Evolutionary conservation across 192 early-diverging fungal species (phyloP), one percentile per base, ranked within the genome.

Genomic region (Linnemannia zychae): DNA sequence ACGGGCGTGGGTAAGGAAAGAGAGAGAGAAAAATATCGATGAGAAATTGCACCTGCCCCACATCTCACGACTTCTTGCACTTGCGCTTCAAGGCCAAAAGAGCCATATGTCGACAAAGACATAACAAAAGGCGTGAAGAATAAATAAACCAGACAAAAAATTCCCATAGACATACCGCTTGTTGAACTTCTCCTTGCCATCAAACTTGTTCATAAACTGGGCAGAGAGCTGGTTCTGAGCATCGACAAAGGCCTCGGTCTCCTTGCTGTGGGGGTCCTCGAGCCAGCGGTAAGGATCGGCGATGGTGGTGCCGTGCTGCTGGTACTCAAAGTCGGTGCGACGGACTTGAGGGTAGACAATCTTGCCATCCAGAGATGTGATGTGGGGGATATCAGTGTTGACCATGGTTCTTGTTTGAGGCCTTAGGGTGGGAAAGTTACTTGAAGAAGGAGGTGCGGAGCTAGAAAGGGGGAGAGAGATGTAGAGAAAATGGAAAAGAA

Each of bases 211-310:
- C 37, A 95, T 67, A 67, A 80, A 91, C 47, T 88, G 82, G 57
- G 72, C 74, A 20, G 90, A 78, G 38, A 94, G 33, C 78, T 81
- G 76, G 80, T 90, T 91, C 76, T 95, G 94, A 17, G 83, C 90
- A n/a, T 92, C 82, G 22, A 94, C 90, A 86, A 94, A 95, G 4
- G 80, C 77, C 73, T 91, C 86, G 72, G 94, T 95, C 77, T 94
- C 90, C 40, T 87, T 80, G 1, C 88, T 76, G 46, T 93, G 89
- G 20, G 94, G 92, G 67, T 94, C 91, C 77, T 95, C 95, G 36
- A 95, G 84, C 91, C 92, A 92, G 31, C 91, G 87, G 82, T 92
- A 94, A 46, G 92, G 93, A 52, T 94, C 93, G 15, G 79, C 74
- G 34, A 92, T 86, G 0, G 65, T 68, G 52, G 37, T 44, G 15